Evolutionary conservation across 164 flowering plant species (phyloP), one percentile per base, ranked within the genome.

Genomic region (Vitis rotundifolia): DNA sequence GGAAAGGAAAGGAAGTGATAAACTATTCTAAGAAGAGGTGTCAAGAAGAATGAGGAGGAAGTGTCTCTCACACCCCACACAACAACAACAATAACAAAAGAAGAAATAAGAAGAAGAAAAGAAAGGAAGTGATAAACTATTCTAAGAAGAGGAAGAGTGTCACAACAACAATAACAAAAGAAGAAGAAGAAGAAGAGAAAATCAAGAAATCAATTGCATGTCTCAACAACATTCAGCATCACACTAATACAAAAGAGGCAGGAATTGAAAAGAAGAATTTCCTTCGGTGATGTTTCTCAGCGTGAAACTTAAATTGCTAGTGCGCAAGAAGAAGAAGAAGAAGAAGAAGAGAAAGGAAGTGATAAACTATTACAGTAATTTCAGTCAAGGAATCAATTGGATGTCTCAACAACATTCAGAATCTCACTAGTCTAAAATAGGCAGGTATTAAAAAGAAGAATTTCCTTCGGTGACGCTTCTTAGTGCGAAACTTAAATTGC

Each of bases 401-500:
- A 51, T 37, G 71, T 55, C 62, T 51, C 55, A 63, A 49, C 10
- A 50, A 58, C 9, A 19, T 49, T 52, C 37, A 48, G 31, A 44
- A 63, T 10, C 58, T 71, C 48, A 15, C 50, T 48, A 68, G 70
- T 57, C 63, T 64, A 54, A 63, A 67, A 50, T 66, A 71, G 59
- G 48, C 58, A 73, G 54, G 29, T 67, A 63, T 71, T 70, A 37
- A 66, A 70, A 48, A 66, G 61, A 71, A 63, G 49, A 58, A 58
- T 63, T 51, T 78, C 78, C 78, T 63, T 67, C 62, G 56, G 29
- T 57, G 67, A 54, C 66, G 69, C 69, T 59, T 66, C 79, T 64
- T 74, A 76, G 12, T 73, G 66, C 13, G 61, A 75, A 71, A 75
- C 66, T 55, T 73, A 68, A 73, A 67, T 62, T 60, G 72, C 73